A percentile compares a stretch with the other conserved stretches of the same genome.
phyloP scores from a whole-genome alignment of 1,284 basidiomycete species.

The Pseudozyma flocculosa region DNA sequence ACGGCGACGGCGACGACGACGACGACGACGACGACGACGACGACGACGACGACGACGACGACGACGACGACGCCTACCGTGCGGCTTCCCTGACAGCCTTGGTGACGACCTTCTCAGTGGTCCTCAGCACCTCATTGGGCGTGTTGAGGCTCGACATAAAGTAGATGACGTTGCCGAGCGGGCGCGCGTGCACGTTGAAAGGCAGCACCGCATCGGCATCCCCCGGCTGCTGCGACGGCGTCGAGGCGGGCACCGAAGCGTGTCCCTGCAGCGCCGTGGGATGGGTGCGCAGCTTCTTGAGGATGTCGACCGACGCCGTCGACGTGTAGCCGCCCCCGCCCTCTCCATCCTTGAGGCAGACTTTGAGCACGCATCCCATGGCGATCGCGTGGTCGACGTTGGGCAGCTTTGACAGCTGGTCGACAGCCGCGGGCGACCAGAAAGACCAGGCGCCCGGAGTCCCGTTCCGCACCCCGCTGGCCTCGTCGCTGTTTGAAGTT shows the following conservation, averaged over 20 bases:
- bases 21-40: too few species aligned
- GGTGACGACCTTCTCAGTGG: conserved; percentile 33
- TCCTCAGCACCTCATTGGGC: conserved; percentile 41
- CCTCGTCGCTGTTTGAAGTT: too few species aligned
- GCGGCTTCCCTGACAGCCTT: not conserved
- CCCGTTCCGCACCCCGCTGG: too few species aligned
- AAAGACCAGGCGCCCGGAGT: too few species aligned
- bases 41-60: too few species aligned
- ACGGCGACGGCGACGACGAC: too few species aligned
- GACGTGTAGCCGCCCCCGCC: conserved; percentile 61
- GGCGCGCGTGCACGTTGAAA: conserved; percentile 81
- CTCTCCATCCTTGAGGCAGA: conserved; percentile 70
- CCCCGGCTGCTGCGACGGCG: too few species aligned
- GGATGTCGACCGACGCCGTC: conserved; percentile 26
- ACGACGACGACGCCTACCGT: too few species aligned
- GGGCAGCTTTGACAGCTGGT: conserved; percentile 65
- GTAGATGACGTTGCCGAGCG: conserved; percentile 88
- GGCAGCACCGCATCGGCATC: conserved; percentile 28
- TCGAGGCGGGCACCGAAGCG: conserved; percentile 17
- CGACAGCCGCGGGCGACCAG: conserved; percentile 77
- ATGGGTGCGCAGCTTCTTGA: conserved; percentile 26
- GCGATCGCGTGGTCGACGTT: conserved; percentile 77
- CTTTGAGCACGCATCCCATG: conserved; percentile 80
- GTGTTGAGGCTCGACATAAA: conserved; percentile 91
- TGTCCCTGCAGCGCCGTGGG: conserved; percentile 17